These are phyloP conservation scores for Rhodamnia argentea DNA, from an alignment of 345 rosid species.

Conservation along the genomic window DNA sequence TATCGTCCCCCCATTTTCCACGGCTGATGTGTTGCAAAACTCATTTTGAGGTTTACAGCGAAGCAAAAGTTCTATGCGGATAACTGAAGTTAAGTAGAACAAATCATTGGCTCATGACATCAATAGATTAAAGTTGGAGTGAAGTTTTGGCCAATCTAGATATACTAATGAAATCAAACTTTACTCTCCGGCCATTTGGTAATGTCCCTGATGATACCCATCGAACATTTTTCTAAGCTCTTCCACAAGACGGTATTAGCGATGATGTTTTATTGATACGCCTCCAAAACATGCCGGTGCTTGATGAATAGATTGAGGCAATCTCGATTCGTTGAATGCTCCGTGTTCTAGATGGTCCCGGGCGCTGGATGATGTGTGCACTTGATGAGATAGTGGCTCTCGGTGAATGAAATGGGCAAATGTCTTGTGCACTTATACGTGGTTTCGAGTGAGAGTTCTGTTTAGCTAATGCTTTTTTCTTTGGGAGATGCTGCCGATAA, in stretches of 20 bases:
- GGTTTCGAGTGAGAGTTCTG: not conserved
- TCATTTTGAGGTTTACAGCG: not conserved
- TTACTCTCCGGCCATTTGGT: not conserved
- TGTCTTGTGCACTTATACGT: not conserved
- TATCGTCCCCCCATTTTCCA: not conserved
- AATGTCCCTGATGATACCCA: not conserved
- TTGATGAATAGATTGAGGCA: not conserved
- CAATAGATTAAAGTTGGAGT: not conserved
- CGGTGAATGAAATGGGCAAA: not conserved
- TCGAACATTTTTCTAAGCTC: not conserved
- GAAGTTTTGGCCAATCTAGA: not conserved
- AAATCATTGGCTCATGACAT: not conserved
- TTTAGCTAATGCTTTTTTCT: not conserved
- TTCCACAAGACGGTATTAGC: not conserved
- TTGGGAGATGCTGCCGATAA: not conserved
- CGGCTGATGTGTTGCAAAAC: not conserved
- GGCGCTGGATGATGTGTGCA: not conserved
- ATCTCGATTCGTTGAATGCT: not conserved
- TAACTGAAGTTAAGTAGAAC: not conserved
- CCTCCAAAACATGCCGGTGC: not conserved
- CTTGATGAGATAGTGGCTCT: not conserved
- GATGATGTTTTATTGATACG: rapidly evolving
- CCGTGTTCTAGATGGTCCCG: not conserved
- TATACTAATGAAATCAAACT: not conserved
- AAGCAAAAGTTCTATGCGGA: not conserved